These are phyloP conservation scores for Crithidia thermophila DNA, from an alignment of 208 protist species.

Conservation along the genomic window DNA sequence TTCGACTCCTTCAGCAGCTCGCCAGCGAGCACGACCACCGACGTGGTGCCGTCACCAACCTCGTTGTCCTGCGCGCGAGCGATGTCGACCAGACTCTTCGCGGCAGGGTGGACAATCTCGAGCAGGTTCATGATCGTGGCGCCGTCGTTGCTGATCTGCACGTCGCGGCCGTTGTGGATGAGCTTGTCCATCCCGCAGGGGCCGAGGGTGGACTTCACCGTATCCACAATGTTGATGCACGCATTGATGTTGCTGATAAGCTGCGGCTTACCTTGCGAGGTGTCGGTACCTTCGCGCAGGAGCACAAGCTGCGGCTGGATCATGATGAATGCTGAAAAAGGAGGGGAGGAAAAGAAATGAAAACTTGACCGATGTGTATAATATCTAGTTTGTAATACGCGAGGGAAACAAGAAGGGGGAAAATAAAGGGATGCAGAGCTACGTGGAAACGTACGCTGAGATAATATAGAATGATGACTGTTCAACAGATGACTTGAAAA, in stretches of 20 bases:
- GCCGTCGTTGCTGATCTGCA: constrained; percentile 99
- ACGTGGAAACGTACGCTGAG: no score
- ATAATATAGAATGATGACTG: no score
- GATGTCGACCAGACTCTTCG: constrained; percentile 99
- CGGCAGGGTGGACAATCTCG: constrained; percentile 99
- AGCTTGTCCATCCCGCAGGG: constrained; percentile 99
- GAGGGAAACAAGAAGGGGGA: no score
- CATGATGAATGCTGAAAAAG: constrained; percentile 45
- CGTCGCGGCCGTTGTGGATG: constrained; percentile 94
- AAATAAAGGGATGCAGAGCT: no score
- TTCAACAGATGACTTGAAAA: no score
- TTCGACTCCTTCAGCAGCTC: constrained; percentile 98
- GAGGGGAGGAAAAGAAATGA: neutral
- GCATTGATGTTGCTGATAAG: constrained; percentile 99
- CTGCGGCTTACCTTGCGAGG: constrained; percentile 99
- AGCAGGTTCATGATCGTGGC: constrained; percentile 99
- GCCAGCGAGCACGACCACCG: constrained; percentile 99
- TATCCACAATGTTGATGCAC: constrained; percentile 96
- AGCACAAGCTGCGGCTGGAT: constrained; percentile 98
- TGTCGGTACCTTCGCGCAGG: constrained; percentile 99
- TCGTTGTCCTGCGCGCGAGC: constrained; percentile 98
- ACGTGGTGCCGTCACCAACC: constrained; percentile 99
- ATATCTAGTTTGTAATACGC: no score
- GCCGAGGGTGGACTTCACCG: constrained; percentile 96
- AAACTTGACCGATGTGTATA: neutral